These are phyloP conservation scores for Penicillium aurantiogriseum DNA, from an alignment of 2,329 filamentous ascomycete species.

Conservation along the genomic window DNA sequence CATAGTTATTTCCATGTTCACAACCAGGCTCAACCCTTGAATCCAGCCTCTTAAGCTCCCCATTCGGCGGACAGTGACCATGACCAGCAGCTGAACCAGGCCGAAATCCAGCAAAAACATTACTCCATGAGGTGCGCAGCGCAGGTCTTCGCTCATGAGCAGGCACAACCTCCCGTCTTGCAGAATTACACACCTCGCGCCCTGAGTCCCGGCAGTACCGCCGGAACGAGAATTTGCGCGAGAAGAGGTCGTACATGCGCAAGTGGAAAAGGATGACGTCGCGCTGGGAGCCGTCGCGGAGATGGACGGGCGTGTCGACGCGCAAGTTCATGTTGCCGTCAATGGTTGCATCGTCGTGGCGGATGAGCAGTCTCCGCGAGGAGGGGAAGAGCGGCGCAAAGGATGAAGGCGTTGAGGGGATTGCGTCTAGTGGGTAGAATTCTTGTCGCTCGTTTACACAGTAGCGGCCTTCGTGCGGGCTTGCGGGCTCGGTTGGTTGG, in stretches of 20 bases:
- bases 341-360: conserved; percentile 83
- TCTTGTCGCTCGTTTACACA: conserved; percentile 55
- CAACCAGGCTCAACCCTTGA: conserved; percentile 49
- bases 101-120: conserved; percentile 55
- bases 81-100: conserved; percentile 55
- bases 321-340: conserved; percentile 98
- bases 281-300: conserved; percentile 57
- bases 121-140: conserved; percentile 60
- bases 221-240: conserved; percentile 83
- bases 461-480: conserved; percentile 37
- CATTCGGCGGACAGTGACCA: conserved; percentile 41
- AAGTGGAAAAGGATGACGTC: conserved; percentile 84
- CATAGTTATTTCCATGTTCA: not conserved
- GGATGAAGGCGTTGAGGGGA: conserved; percentile 75
- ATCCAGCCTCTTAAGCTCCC: conserved; percentile 54
- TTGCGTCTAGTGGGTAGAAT: conserved; percentile 62
- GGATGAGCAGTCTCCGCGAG: conserved; percentile 72
- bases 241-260: conserved; percentile 86
- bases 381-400: conserved; percentile 88
- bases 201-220: conserved; percentile 92
- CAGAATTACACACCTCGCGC: conserved; percentile 84
- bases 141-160: conserved; percentile 52
- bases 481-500: not conserved
- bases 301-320: conserved; percentile 70
- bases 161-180: conserved; percentile 62